Conservation (phyloP, 345 rosid species). For the Combretum micranthum region DNA sequence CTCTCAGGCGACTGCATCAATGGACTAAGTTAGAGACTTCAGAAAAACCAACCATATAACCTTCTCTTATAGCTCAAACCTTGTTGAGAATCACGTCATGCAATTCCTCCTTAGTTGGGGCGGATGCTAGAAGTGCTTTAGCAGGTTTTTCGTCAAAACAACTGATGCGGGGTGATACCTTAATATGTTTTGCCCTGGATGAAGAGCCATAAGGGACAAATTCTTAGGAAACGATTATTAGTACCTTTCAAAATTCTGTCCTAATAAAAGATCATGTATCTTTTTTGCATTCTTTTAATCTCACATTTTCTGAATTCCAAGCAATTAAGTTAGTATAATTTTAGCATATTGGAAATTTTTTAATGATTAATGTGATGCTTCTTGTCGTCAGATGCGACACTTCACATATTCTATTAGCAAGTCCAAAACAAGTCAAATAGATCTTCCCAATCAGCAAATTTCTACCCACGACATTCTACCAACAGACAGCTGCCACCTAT, state of each 20-base stretch:
- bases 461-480: background rate
- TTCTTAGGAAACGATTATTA: background rate
- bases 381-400: too few relatives aligned
- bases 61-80: constrained; percentile 28
- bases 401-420: background rate
- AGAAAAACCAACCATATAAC: background rate
- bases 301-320: too few relatives aligned
- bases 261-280: too few relatives aligned
- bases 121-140: constrained; percentile 23
- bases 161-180: constrained; percentile 42
- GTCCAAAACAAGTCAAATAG: background rate
- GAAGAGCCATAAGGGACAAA: background rate
- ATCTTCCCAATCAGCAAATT: background rate
- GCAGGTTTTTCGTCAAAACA: constrained; percentile 30
- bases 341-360: too few relatives aligned
- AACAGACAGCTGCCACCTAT: background rate
- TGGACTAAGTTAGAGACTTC: constrained; percentile 7
- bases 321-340: too few relatives aligned
- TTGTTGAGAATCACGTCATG: constrained; percentile 39
- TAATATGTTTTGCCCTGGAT: constrained; percentile 82
- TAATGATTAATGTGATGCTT: too few relatives aligned
- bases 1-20: constrained; percentile 53
- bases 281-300: too few relatives aligned
- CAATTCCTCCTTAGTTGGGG: constrained; percentile 34
- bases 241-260: too few relatives aligned